Percentiles rank a stretch among this genome's conserved stretches.
These are phyloP conservation scores for Pythium aquatile DNA, from an alignment of 352 stramenopile species.

Conservation along the genomic window DNA sequence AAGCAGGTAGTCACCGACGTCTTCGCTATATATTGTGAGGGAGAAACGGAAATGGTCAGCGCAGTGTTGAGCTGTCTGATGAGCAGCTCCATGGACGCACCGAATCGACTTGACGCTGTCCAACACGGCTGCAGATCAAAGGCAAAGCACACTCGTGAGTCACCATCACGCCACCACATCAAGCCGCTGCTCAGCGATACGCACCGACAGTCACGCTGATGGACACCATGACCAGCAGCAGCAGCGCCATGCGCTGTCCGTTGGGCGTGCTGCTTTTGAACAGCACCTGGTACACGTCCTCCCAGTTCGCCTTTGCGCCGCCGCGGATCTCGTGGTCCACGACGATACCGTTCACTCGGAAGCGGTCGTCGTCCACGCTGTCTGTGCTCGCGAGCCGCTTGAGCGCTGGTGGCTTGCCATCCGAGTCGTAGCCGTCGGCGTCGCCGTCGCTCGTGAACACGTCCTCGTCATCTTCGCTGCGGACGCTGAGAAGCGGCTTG, in stretches of 20 bases:
- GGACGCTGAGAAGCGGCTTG: conserved; percentile 22
- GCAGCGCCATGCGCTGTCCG: conserved; percentile 62
- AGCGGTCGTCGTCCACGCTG: conserved; percentile 43
- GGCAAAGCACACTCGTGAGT: not conserved
- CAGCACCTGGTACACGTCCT: conserved; percentile 68
- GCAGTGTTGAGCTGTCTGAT: not conserved
- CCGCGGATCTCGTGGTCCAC: conserved; percentile 70
- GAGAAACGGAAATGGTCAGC: not conserved
- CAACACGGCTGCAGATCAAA: conserved; percentile 44
- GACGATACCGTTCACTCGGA: conserved; percentile 75
- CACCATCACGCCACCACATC: not conserved
- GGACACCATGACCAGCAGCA: conserved; percentile 67
- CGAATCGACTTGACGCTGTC: conserved; percentile 70
- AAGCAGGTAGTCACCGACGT: conserved; percentile 63
- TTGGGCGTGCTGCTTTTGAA: conserved; percentile 72
- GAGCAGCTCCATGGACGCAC: conserved; percentile 28
- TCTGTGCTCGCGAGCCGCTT: conserved; percentile 32
- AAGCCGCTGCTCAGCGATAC: not conserved
- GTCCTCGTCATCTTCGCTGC: conserved; percentile 28
- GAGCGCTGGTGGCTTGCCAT: conserved; percentile 30
- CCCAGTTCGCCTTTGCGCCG: conserved; percentile 60
- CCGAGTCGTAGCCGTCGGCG: conserved; percentile 34
- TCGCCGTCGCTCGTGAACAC: conserved; percentile 27
- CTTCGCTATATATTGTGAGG: conserved; percentile 29
- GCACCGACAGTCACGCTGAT: conserved; percentile 60